phyloP scores from a whole-genome alignment of 805 yeast species.

The Ogataea paradorogensis region DNA sequence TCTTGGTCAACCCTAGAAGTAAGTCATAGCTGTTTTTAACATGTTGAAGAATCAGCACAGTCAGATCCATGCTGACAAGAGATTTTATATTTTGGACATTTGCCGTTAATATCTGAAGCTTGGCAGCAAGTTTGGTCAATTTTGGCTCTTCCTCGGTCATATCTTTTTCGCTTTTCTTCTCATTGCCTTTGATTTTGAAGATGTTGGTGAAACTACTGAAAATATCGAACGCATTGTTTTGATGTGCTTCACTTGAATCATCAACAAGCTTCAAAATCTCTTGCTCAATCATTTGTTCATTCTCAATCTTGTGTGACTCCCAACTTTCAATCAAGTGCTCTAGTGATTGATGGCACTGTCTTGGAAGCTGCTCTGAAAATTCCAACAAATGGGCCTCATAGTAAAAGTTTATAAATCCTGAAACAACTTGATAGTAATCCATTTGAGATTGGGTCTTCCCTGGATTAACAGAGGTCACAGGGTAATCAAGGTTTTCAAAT shows the following conservation, averaged over 20 bases:
- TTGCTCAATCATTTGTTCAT: slow-evolving; percentile 38
- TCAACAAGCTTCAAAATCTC: slow-evolving; percentile 37
- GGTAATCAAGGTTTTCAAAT: slow-evolving; percentile 27
- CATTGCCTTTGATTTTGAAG: slow-evolving; percentile 39
- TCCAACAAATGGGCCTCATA: slow-evolving; percentile 35
- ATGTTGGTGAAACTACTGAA: slow-evolving; percentile 64
- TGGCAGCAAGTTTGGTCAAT: slow-evolving; percentile 71
- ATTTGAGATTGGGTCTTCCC: slow-evolving; percentile 16
- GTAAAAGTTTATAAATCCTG: slow-evolving; percentile 35
- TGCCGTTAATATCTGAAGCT: slow-evolving; percentile 69
- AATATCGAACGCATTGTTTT: slow-evolving; percentile 41
- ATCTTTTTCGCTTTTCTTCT: slow-evolving; percentile 27
- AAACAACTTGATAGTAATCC: slow-evolving; percentile 29
- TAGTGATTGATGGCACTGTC: slow-evolving; percentile 31
- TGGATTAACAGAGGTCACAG: slow-evolving; percentile 18
- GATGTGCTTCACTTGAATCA: slow-evolving; percentile 32
- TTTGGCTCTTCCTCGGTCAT: slow-evolving; percentile 25
- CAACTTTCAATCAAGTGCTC: slow-evolving; percentile 37
- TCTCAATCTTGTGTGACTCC: slow-evolving; percentile 34
- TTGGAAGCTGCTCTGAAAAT: slow-evolving; percentile 33
- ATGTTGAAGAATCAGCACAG: slow-evolving; percentile 64
- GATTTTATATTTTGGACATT: slow-evolving; percentile 74
- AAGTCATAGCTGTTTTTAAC: slow-evolving; percentile 65
- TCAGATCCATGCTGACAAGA: slow-evolving; percentile 76
- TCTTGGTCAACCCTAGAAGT: slow-evolving; percentile 43